Base-by-base conservation (phyloP, 108 stramenopile species). In the Skeletonema tropicum region DNA sequence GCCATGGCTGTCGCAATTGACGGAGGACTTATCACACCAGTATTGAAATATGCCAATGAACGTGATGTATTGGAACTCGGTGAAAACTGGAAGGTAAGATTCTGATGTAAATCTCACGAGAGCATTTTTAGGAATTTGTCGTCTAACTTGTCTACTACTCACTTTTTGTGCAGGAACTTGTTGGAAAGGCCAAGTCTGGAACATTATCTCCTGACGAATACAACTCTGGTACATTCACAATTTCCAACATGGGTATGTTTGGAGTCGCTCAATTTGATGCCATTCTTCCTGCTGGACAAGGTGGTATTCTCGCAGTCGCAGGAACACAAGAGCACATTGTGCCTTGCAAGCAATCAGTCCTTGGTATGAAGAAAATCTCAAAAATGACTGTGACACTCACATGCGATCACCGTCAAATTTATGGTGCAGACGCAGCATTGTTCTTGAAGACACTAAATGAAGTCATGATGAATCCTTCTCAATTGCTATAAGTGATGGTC, bases 191-290 rank as follows among this genome's bases (percentile, higher is more conserved):
- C 21, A 91, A 88, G 84, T 60, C 68, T 14, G 94, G 94, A 65
- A 80, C 87, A 36, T 83, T 95, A 31, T 78, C 90, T 21, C 97
- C 98, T 21, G 97, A 94, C 74, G 98, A 98, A 83, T 98, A 96
- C 89, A 89, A 88, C 60, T 86, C 95, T 0, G 98, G 98, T 15
- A 99, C 98, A 9, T 97, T 99, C 75, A 94, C 97, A 42, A 99
- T 99, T 69, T 95, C 96, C 57, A 99, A 99, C 86, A 94, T 99
- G 79, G 98, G 98, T 38, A 99, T 99, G 98, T 98, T 97, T 79
- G 98, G 97, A 15, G 97, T 99, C 3, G 87, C 94, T 32, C 79
- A 93, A 64, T 99, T 99, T 66, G 97, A 95, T 70, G 96, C 98
- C 14, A 96, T 99, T 74, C 95, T 99, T 42, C 97, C 98, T 26